Evolutionary conservation across 768 basidiomycete species (phyloP).

Genomic region (Macrocybe gigantea): DNA sequence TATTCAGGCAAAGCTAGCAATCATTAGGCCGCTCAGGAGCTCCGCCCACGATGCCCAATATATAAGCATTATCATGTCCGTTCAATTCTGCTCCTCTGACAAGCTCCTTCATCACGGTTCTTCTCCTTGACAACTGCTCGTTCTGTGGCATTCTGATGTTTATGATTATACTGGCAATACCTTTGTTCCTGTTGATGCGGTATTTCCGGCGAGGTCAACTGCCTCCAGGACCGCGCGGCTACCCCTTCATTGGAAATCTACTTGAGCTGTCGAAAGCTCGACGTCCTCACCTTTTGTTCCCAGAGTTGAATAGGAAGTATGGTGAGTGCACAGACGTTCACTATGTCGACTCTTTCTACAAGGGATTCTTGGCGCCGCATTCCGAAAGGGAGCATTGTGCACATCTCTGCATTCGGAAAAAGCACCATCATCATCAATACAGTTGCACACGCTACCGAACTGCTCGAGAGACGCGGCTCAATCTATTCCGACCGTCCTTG

Average conservation of each 20-base stretch:
- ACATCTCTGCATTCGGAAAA: slow-evolving; percentile 35
- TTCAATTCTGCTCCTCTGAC: too few relatives aligned
- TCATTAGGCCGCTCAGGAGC: too few relatives aligned
- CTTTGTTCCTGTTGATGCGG: too few relatives aligned
- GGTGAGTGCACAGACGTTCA: slow-evolving; percentile 25
- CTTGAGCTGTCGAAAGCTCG: slow-evolving; percentile 33
- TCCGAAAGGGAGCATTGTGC: slow-evolving; percentile 34
- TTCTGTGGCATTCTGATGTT: too few relatives aligned
- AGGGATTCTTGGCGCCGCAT: not conserved
- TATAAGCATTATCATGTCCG: too few relatives aligned
- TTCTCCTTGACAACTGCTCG: too few relatives aligned
- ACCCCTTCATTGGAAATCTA: slow-evolving; percentile 42
- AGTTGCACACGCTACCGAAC: slow-evolving; percentile 33
- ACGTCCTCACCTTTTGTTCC: slow-evolving; percentile 33
- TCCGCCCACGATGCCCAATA: too few relatives aligned
- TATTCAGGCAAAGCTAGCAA: too few relatives aligned
- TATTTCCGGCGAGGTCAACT: slow-evolving; percentile 4
- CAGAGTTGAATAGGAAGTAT: slow-evolving; percentile 34
- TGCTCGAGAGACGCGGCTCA: slow-evolving; percentile 49
- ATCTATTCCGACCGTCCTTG: slow-evolving; percentile 49
- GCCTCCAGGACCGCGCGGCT: slow-evolving; percentile 44
- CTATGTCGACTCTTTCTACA: not conserved
- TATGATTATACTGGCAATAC: too few relatives aligned
- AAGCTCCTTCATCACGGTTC: too few relatives aligned
- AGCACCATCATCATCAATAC: slow-evolving; percentile 47